Base-by-base conservation (phyloP, 2,329 filamentous ascomycete genomes). In the Sclerotinia nivalis region DNA sequence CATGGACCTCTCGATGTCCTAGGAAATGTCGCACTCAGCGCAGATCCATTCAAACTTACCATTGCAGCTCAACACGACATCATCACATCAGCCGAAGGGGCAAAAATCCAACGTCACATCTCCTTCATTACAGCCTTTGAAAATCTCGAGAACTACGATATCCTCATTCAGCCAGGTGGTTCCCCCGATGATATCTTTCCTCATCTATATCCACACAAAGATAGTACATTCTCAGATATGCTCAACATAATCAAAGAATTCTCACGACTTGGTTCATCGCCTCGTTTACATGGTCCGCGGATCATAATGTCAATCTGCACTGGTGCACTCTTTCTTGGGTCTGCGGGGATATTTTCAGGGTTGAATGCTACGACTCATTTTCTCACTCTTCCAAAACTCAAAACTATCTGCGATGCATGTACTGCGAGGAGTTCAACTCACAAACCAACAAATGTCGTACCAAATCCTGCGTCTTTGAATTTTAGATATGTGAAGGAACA, bases 341-440 rank as follows among this genome's bases (percentile, higher is more conserved):
- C 91, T 77, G 86, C 89, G 76, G 92, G 92, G 74, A 88, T 95
- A 78, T 87, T 96, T 71, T 88, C 89, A 73, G 93, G 93, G 73
- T 84, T 96, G 40, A 89, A 90, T 49, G 92, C 91, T 75, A 96
- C 93, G 72, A 95, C 91, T 70, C 93, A 96, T 80, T 89, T 91
- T 71, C 91, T 96, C 81, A 89, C 85, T 81, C 85, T 93, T 76
- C 93, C 92, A 79, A 90, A 88, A 75, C 88, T 96, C 77, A 92
- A 96, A 84, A 93, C 89, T 76, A 82, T 93, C 43, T 68, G 66
- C 55, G 66, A 68, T 43, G 45, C 45, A 22, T 68, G 61, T 52
- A 68, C 66, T 9, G 43, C 37, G 13, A 67, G 49, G 7, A 67
- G 34, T 8, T n/a, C 37, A 15, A 20, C 37, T 8, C 31, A 20